Conservation (phyloP, 164 flowering plant genomes). For the Liquidambar formosana region DNA sequence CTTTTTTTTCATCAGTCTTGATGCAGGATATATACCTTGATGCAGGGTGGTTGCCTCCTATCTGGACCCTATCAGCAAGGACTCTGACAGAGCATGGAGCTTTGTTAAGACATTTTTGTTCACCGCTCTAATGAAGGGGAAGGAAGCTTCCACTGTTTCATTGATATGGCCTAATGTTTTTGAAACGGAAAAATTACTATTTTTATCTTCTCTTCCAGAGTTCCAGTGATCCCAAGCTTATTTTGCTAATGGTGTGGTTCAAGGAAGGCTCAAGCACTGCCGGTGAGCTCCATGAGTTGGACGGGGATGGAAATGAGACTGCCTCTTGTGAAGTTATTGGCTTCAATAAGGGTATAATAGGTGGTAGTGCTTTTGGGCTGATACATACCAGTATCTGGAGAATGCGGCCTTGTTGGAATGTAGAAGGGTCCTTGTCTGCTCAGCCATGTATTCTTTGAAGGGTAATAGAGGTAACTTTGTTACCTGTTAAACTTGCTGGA, state of each 20-base stretch:
- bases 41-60: not conserved
- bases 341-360: slow-evolving; percentile 1
- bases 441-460: slow-evolving; percentile 23
- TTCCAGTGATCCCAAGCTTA: slow-evolving; percentile 11
- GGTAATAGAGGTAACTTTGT: slow-evolving; percentile 26
- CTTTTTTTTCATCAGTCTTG: too few species aligned
- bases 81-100: too few species aligned
- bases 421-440: slow-evolving; percentile 14
- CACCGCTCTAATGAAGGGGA: too few species aligned
- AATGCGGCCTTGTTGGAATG: not conserved
- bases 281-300: slow-evolving; percentile 7
- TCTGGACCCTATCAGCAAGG: slow-evolving; percentile 7
- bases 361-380: not conserved
- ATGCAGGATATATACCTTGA: too few species aligned
- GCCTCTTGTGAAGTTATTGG: not conserved
- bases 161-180: slow-evolving; percentile 8
- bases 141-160: not conserved
- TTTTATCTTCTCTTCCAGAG: slow-evolving; percentile 21
- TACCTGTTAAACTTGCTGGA: too few species aligned
- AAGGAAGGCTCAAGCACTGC: slow-evolving; percentile 9
- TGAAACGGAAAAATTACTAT: slow-evolving; percentile 34
- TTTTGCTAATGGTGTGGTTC: slow-evolving; percentile 5
- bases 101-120: too few species aligned
- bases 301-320: not conserved
- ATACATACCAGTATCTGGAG: slow-evolving; percentile 4